phyloP scores from a whole-genome alignment of 2,329 filamentous ascomycete species.

The Fusarium napiforme region DNA sequence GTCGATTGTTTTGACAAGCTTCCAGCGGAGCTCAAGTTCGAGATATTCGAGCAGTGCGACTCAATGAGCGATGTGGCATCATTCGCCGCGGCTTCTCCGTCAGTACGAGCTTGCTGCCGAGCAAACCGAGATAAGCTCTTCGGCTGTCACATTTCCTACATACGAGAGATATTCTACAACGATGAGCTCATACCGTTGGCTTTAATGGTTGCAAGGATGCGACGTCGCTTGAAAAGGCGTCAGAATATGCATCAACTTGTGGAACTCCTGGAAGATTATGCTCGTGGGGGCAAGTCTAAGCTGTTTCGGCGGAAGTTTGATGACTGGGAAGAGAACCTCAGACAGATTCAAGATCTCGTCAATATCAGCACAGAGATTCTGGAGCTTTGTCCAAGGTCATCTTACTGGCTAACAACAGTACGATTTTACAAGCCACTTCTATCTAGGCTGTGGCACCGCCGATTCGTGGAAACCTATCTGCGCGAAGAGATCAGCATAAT shows the following conservation, averaged over 20 bases:
- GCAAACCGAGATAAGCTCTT: not conserved
- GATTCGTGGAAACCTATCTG: not conserved
- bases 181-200: not conserved
- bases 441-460: not conserved
- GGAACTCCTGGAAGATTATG: not conserved
- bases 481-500: not conserved
- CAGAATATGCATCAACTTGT: fast-evolving
- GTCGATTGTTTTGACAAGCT: fast-evolving
- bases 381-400: not conserved
- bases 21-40: not conserved
- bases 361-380: not conserved
- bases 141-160: not conserved
- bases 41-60: not conserved
- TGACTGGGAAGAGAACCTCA: not conserved
- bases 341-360: not conserved
- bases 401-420: no score
- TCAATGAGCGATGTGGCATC: not conserved
- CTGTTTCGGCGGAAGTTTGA: not conserved
- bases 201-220: not conserved
- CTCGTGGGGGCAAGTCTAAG: not conserved
- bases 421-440: not conserved
- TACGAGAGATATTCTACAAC: not conserved
- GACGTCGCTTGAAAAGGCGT: not conserved
- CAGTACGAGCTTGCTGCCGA: not conserved
- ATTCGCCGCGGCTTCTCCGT: not conserved